Conservation (phyloP, 2,329 filamentous ascomycete species). For the Monilinia aucupariae region DNA sequence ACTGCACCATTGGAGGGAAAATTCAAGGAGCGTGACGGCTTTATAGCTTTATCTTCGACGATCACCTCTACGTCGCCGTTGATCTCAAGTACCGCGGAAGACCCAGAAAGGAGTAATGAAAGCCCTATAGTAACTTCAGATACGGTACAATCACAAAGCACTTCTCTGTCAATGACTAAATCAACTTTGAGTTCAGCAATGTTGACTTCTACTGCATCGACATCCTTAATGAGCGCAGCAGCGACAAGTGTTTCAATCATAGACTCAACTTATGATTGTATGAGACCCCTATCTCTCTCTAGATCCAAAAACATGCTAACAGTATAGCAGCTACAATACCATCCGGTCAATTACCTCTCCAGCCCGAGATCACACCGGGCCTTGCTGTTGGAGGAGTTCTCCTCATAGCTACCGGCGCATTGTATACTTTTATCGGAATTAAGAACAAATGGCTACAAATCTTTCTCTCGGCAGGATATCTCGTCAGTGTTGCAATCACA, state of each 20-base stretch:
- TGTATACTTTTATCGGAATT: conserved; percentile 72
- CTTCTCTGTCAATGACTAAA: not conserved
- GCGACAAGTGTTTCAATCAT: not conserved
- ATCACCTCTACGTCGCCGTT: conserved; percentile 17
- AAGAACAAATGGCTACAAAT: conserved; percentile 75
- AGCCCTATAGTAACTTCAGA: not conserved
- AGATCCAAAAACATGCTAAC: conserved; percentile 7
- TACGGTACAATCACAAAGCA: not conserved
- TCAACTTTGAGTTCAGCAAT: conserved; percentile 5
- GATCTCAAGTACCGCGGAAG: conserved; percentile 5
- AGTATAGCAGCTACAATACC: conserved; percentile 27
- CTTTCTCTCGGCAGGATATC: conserved; percentile 72
- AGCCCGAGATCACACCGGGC: conserved; percentile 72
- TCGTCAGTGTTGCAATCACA: conserved; percentile 66
- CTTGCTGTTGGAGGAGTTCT: conserved; percentile 74
- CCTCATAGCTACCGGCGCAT: conserved; percentile 64
- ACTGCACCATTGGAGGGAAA: conserved; percentile 24
- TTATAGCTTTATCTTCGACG: conserved; percentile 27
- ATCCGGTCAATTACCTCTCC: conserved; percentile 58
- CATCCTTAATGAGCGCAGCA: not conserved
- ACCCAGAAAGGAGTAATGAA: not conserved
- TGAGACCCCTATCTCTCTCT: not conserved
- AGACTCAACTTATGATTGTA: conserved; percentile 11
- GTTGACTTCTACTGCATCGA: not conserved
- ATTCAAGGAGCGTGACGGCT: conserved; percentile 27